Conservation (phyloP, 2,329 filamentous ascomycete species). For the Diplodia mutila region DNA sequence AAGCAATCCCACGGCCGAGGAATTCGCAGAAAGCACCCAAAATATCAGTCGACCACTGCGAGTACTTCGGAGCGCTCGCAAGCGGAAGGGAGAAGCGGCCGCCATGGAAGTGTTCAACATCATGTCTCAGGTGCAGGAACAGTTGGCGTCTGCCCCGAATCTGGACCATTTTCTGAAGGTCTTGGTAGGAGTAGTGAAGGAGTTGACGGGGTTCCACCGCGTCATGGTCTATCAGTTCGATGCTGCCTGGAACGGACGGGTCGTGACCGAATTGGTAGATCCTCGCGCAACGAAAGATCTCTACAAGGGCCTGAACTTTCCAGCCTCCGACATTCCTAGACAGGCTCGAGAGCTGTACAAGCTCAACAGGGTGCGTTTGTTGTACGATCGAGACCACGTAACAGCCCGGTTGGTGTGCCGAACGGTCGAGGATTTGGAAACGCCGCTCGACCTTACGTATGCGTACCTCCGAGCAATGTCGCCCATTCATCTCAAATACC, state of each 20-base stretch:
- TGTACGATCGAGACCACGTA: slow-evolving; percentile 82
- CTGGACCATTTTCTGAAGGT: slow-evolving; percentile 78
- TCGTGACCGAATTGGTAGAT: slow-evolving; percentile 86
- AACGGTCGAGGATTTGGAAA: slow-evolving; percentile 71
- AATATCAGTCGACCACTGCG: slow-evolving; percentile 77
- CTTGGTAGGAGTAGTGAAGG: slow-evolving; percentile 82
- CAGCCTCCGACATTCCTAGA: slow-evolving; percentile 82
- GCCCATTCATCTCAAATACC: slow-evolving; percentile 85
- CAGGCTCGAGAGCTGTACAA: slow-evolving; percentile 89
- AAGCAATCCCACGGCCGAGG: slow-evolving; percentile 72
- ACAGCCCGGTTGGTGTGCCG: slow-evolving; percentile 83
- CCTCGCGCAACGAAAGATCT: slow-evolving; percentile 77
- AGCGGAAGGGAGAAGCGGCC: slow-evolving; percentile 75
- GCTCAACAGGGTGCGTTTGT: slow-evolving; percentile 82
- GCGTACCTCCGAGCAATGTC: slow-evolving; percentile 87
- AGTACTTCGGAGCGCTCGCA: slow-evolving; percentile 73
- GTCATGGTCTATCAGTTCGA: slow-evolving; percentile 96
- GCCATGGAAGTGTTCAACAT: slow-evolving; percentile 92
- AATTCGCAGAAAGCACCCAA: slow-evolving; percentile 75
- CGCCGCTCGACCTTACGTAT: slow-evolving; percentile 80
- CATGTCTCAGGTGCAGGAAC: slow-evolving; percentile 89
- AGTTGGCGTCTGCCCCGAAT: slow-evolving; percentile 72
- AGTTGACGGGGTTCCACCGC: slow-evolving; percentile 86
- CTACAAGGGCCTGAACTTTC: slow-evolving; percentile 86
- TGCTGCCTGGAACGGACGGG: slow-evolving; percentile 76